phyloP scores from a whole-genome alignment of 2,329 filamentous ascomycete species.

The Coleophoma eucalyptorum region DNA sequence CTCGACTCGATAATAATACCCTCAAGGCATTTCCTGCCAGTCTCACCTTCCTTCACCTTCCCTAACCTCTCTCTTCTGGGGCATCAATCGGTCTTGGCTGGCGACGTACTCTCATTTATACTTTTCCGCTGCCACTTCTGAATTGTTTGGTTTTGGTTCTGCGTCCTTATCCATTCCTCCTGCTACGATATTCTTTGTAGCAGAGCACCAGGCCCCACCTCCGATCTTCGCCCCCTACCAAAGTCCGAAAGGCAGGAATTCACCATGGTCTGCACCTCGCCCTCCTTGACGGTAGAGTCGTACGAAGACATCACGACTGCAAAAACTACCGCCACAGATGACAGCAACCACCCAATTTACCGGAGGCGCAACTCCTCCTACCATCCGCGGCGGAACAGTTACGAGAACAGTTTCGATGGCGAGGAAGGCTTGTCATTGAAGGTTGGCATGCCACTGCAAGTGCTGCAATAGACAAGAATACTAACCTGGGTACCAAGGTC shows the following conservation, averaged over 20 bases:
- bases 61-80: background rate
- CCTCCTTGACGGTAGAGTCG: constrained; percentile 27
- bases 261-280: constrained; percentile 25
- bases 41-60: background rate
- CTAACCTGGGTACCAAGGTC: constrained; percentile 43
- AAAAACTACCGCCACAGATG: constrained; percentile 15
- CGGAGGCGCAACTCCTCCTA: constrained; percentile 52
- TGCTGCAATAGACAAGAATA: background rate
- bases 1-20: too few species aligned
- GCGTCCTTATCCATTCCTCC: too few species aligned
- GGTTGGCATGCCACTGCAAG: constrained; percentile 27
- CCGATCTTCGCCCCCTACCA: too few species aligned
- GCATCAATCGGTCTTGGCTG: background rate
- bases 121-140: too few species aligned
- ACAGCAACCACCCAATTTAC: constrained; percentile 12
- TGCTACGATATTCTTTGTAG: too few species aligned
- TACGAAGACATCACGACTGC: constrained; percentile 18
- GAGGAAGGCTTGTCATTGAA: constrained; percentile 59
- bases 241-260: background rate
- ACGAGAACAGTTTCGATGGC: constrained; percentile 58
- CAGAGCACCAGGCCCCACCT: too few species aligned
- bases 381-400: constrained; percentile 47
- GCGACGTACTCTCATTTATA: background rate
- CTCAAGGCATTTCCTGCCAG: background rate
- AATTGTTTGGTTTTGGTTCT: too few species aligned